Percentiles rank a stretch among this genome's conserved stretches.
Evolutionary conservation across 2,329 filamentous ascomycete species (phyloP).

Genomic region (Dothidotthia symphoricarpi): DNA sequence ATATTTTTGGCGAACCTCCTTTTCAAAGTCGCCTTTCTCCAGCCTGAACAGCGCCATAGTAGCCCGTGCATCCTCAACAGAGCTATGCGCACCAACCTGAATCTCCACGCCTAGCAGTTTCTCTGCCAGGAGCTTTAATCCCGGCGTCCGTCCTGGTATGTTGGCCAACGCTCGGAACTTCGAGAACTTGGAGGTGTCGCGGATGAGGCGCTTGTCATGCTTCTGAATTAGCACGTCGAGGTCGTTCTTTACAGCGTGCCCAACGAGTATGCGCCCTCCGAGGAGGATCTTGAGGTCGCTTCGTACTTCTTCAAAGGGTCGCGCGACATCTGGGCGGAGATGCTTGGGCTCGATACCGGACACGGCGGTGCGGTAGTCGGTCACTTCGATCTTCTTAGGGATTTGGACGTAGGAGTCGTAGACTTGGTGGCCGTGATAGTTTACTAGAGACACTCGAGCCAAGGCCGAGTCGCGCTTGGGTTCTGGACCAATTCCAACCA

Average conservation of each 20-base stretch:
- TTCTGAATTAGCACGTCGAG: constrained; percentile 70
- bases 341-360: constrained; percentile 76
- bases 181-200: constrained; percentile 78
- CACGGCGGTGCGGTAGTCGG: constrained; percentile 85
- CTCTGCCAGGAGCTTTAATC: constrained; percentile 59
- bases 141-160: constrained; percentile 63
- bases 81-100: constrained; percentile 60
- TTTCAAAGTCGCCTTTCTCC: constrained; percentile 81
- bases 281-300: constrained; percentile 67
- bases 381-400: constrained; percentile 64
- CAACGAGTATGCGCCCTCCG: constrained; percentile 70
- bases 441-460: constrained; percentile 84
- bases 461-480: constrained; percentile 70
- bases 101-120: constrained; percentile 60
- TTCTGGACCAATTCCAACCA: constrained; percentile 78
- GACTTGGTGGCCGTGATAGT: constrained; percentile 87
- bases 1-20: constrained; percentile 69
- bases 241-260: constrained; percentile 80
- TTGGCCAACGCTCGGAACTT: constrained; percentile 68
- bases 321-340: constrained; percentile 55
- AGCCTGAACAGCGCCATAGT: constrained; percentile 85
- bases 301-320: constrained; percentile 73
- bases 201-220: constrained; percentile 73
- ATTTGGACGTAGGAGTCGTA: constrained; percentile 92
- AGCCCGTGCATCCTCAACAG: constrained; percentile 75